A percentile compares a stretch with the other conserved stretches of the same genome.
Evolutionary conservation across 75 land plant species (phyloP).

Genomic region (Pinus albicaulis): DNA sequence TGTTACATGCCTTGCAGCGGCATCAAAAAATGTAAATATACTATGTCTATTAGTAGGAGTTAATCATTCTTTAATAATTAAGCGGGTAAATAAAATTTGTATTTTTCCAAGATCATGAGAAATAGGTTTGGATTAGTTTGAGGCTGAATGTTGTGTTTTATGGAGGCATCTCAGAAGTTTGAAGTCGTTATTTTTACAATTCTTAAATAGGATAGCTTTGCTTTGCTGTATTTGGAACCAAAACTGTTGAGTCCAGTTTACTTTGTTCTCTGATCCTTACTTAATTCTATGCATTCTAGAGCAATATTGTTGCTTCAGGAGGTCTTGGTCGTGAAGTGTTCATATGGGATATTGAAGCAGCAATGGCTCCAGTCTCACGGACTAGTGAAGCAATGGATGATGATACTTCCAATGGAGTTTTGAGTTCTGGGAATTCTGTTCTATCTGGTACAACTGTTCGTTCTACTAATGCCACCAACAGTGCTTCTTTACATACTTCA

Average conservation of each 20-base stretch:
- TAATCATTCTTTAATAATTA: background rate
- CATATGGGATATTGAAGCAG: slow-evolving; percentile 97
- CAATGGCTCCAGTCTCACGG: slow-evolving; percentile 59
- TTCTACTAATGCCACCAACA: slow-evolving; percentile 37
- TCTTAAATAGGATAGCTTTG: background rate
- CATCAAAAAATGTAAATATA: slow-evolving; percentile 78
- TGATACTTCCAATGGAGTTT: slow-evolving; percentile 58
- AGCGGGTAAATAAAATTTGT: background rate
- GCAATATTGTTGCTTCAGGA: slow-evolving; percentile 91
- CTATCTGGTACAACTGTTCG: slow-evolving; percentile 43
- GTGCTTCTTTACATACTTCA: slow-evolving; percentile 39
- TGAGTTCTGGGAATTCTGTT: slow-evolving; percentile 32
- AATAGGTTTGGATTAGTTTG: background rate
- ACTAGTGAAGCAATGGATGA: slow-evolving; percentile 61
- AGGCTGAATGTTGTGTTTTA: background rate
- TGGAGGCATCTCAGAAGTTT: background rate
- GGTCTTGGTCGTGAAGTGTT: slow-evolving; percentile 99
- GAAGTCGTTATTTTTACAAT: background rate
- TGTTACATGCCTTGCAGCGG: slow-evolving; percentile 92
- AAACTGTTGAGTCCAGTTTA: background rate
- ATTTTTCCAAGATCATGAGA: background rate
- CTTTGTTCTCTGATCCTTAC: slow-evolving; percentile 20
- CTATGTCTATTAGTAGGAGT: background rate
- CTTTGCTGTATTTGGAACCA: background rate
- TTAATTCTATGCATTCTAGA: slow-evolving; percentile 60